phyloP scores from a whole-genome alignment of 495 filamentous ascomycete species.

The Penicillium coffeae region DNA sequence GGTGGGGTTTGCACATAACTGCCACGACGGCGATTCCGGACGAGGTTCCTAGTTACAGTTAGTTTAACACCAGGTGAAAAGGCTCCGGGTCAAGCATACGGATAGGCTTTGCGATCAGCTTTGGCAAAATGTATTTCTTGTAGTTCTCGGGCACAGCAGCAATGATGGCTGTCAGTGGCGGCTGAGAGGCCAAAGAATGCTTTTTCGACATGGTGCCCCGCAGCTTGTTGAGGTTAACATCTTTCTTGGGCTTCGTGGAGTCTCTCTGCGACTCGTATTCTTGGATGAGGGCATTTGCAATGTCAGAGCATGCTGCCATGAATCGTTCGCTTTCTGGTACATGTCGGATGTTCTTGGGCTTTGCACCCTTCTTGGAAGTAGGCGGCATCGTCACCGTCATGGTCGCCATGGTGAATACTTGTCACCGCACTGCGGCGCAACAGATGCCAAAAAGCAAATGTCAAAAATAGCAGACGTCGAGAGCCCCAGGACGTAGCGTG shows the following conservation, averaged over 20 bases:
- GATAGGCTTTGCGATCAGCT: constrained; percentile 94
- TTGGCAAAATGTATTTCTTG: constrained; percentile 97
- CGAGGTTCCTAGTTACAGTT: constrained; percentile 58
- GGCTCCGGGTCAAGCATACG: no score
- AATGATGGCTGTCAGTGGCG: constrained; percentile 93
- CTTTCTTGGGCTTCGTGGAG: constrained; percentile 64
- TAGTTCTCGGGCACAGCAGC: constrained; percentile 97
- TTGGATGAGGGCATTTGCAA: constrained; percentile 87
- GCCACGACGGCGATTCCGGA: constrained; percentile 99
- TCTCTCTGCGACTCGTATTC: constrained; percentile 80
- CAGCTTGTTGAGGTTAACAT: constrained; percentile 89
- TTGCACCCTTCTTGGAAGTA: constrained; percentile 38
- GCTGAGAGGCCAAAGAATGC: constrained; percentile 77
- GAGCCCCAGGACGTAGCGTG: no score
- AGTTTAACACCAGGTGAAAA: constrained; percentile 7
- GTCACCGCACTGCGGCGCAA: background rate
- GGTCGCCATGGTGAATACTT: constrained; percentile 53
- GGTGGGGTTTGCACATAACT: constrained; percentile 98
- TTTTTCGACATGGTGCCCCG: constrained; percentile 88
- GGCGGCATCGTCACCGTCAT: constrained; percentile 57
- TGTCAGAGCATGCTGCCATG: constrained; percentile 89
- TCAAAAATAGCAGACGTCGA: no score
- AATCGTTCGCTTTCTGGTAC: constrained; percentile 90
- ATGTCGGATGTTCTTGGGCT: constrained; percentile 65
- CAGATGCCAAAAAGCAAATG: no score